Percentiles rank a stretch among this genome's conserved stretches.
Conservation (phyloP, 371 early-diverging fungal genomes). For the Hamiltosporidium magnivora region DNA sequence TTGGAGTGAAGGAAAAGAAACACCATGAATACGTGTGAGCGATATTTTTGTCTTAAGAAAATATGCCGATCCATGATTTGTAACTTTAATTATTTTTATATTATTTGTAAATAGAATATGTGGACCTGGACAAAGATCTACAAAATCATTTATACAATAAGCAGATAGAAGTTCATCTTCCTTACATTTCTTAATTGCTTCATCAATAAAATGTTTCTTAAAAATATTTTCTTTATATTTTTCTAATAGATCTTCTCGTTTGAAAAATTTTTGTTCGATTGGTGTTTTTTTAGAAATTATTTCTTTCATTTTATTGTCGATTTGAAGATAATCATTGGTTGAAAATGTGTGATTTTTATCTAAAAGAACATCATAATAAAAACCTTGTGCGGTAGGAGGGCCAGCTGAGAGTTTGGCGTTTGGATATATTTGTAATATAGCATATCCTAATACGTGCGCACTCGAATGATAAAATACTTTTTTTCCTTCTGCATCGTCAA, state of each 20-base stretch:
- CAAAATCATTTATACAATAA: constrained; percentile 87
- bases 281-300: constrained; percentile 83
- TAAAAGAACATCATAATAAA: constrained; percentile 74
- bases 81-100: constrained; percentile 77
- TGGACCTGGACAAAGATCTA: constrained; percentile 95
- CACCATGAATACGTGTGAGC: constrained; percentile 91
- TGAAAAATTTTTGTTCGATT: constrained; percentile 72
- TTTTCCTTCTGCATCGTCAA: constrained; percentile 58
- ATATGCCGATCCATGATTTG: constrained; percentile 84
- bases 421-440: constrained; percentile 59
- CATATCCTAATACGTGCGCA: constrained; percentile 94
- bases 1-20: constrained; percentile 91
- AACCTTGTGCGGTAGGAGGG: constrained; percentile 91
- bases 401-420: constrained; percentile 89
- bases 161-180: constrained; percentile 85
- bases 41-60: constrained; percentile 89
- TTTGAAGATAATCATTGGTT: constrained; percentile 66
- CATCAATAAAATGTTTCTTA: constrained; percentile 33
- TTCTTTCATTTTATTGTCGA: constrained; percentile 68
- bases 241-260: constrained; percentile 77
- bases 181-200: constrained; percentile 66
- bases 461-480: constrained; percentile 98
- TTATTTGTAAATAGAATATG: constrained; percentile 83
- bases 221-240: constrained; percentile 70
- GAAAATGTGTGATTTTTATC: constrained; percentile 59